phyloP scores from a whole-genome alignment of 2,329 filamentous ascomycete genomes.

The Sporothrix euskadiensis region DNA sequence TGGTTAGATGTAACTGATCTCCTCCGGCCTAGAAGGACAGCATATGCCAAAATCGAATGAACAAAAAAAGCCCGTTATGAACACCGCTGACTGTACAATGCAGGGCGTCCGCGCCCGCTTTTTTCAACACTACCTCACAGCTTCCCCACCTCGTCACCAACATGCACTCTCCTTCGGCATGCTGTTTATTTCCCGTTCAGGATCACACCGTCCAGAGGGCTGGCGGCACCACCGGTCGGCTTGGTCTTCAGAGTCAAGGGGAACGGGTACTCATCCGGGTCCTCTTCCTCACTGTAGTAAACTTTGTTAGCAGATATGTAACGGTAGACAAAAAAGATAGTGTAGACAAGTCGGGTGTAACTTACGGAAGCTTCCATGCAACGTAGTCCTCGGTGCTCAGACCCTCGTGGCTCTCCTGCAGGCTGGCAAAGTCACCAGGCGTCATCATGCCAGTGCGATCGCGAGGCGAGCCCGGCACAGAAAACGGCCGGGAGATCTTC shows the following conservation, averaged over 20 bases:
- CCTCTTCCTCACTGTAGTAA: slow-evolving; percentile 79
- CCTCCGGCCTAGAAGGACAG: slow-evolving; percentile 1
- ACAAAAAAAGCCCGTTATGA: neutral
- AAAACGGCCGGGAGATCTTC: slow-evolving; percentile 93
- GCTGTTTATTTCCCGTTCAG: slow-evolving; percentile 44
- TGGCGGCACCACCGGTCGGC: slow-evolving; percentile 46
- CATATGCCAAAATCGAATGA: slow-evolving; percentile 1
- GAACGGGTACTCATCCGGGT: slow-evolving; percentile 70
- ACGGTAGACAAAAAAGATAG: neutral
- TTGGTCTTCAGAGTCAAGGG: slow-evolving; percentile 59
- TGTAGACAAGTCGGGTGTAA: slow-evolving; percentile 38
- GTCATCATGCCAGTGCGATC: slow-evolving; percentile 98
- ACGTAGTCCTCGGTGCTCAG: slow-evolving; percentile 96
- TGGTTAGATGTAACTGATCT: slow-evolving; percentile 1
- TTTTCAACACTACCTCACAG: neutral
- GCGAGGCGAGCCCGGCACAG: slow-evolving; percentile 87
- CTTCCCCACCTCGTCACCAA: neutral
- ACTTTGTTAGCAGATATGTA: slow-evolving; percentile 37
- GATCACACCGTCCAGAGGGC: slow-evolving; percentile 46
- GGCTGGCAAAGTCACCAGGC: slow-evolving; percentile 91
- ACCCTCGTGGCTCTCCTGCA: slow-evolving; percentile 92
- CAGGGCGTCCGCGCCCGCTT: neutral
- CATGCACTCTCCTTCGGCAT: too few species aligned
- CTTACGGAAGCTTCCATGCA: slow-evolving; percentile 96
- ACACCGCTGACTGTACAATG: neutral